These are phyloP conservation scores for Aspergillus terreus DNA, from an alignment of 2,329 filamentous ascomycete genomes.

Conservation along the genomic window DNA sequence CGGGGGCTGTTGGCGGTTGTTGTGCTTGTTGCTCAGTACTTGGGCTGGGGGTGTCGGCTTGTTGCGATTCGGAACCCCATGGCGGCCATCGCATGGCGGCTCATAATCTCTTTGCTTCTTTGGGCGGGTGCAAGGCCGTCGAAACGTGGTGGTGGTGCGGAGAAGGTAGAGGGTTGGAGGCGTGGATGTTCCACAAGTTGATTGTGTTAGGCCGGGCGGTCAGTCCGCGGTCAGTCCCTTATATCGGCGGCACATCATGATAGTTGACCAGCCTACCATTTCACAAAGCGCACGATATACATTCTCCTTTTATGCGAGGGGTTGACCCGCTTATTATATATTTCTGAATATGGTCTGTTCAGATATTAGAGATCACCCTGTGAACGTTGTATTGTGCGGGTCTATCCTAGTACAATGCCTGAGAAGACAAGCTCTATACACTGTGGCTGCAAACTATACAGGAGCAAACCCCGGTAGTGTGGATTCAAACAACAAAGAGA, in stretches of 20 bases:
- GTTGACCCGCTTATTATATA: too few species aligned
- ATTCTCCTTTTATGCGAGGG: too few species aligned
- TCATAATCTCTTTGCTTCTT: slow-evolving; percentile 21
- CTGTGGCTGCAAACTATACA: slow-evolving; percentile 12
- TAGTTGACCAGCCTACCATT: too few species aligned
- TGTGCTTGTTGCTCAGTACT: slow-evolving; percentile 14
- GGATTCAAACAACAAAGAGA: slow-evolving; percentile 7
- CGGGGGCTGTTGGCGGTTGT: slow-evolving; percentile 4
- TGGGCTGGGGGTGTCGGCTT: slow-evolving; percentile 15
- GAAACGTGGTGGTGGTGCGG: background rate
- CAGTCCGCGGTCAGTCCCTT: background rate
- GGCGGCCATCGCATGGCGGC: slow-evolving; percentile 48
- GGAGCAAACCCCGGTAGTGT: slow-evolving; percentile 6
- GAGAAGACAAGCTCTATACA: slow-evolving; percentile 13
- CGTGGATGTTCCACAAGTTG: background rate
- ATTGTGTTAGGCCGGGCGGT: background rate
- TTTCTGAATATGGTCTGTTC: too few species aligned
- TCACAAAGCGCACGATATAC: too few species aligned
- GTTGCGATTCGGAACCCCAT: slow-evolving; percentile 39
- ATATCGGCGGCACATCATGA: too few species aligned
- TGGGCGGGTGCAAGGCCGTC: background rate
- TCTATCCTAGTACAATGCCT: slow-evolving; percentile 2
- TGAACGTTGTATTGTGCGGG: background rate
- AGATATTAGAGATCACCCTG: background rate
- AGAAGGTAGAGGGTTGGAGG: background rate